A percentile compares a stretch with the other conserved stretches of the same genome.
Conservation (phyloP, 805 yeast species). For the Wickerhamomyces xylosicus region DNA sequence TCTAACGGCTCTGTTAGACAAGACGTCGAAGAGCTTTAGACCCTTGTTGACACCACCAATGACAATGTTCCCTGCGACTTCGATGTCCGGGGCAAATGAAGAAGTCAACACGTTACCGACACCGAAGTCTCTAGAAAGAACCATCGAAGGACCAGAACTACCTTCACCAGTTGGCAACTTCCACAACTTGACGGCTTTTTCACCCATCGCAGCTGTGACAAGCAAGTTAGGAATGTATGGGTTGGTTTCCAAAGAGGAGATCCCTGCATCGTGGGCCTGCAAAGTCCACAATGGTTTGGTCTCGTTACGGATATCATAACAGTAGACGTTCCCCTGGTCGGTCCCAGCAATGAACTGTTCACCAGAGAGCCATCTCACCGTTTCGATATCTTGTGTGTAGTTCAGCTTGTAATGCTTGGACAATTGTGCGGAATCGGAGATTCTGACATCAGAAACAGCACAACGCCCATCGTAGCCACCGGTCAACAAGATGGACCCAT, state of each 20-base stretch:
- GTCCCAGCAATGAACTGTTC: slow-evolving; percentile 74
- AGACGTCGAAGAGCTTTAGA: slow-evolving; percentile 87
- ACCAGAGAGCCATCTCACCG: slow-evolving; percentile 59
- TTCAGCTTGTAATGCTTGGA: slow-evolving; percentile 54
- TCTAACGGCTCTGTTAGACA: slow-evolving; percentile 73
- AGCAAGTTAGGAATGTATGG: slow-evolving; percentile 58
- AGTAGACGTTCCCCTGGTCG: slow-evolving; percentile 81
- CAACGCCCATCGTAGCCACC: slow-evolving; percentile 90
- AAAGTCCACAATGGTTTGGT: slow-evolving; percentile 81
- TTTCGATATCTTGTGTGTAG: slow-evolving; percentile 74
- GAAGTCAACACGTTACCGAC: slow-evolving; percentile 85
- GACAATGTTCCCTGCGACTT: slow-evolving; percentile 72
- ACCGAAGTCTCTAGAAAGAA: slow-evolving; percentile 83
- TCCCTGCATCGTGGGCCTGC: slow-evolving; percentile 95
- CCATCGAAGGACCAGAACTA: slow-evolving; percentile 63
- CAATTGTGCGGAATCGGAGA: slow-evolving; percentile 47
- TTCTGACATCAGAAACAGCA: slow-evolving; percentile 79
- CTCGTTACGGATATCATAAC: slow-evolving; percentile 71
- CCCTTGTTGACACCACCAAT: slow-evolving; percentile 83
- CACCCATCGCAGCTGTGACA: slow-evolving; percentile 87
- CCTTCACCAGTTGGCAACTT: slow-evolving; percentile 39
- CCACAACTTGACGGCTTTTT: slow-evolving; percentile 82
- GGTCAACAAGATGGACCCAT: slow-evolving; percentile 63
- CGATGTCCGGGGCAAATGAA: slow-evolving; percentile 78
- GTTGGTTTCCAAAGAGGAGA: slow-evolving; percentile 72